A percentile compares a stretch with the other conserved stretches of the same genome.
Evolutionary conservation across 2,329 filamentous ascomycete genomes (phyloP).

Genomic region (Fusarium solani-melongenae): DNA sequence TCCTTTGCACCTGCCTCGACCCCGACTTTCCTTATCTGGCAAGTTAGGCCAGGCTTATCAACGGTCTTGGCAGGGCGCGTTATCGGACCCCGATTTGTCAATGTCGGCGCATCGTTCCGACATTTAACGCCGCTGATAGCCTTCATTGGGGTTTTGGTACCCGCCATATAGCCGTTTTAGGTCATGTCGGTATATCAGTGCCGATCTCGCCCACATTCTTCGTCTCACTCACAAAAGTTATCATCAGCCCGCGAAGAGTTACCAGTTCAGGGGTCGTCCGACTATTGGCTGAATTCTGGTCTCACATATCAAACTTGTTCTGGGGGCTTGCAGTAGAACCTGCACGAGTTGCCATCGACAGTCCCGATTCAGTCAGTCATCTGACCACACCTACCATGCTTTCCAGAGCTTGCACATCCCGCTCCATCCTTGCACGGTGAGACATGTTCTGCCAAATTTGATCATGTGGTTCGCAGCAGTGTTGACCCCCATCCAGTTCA

Average conservation of each 20-base stretch:
- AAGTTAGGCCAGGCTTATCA: conserved; percentile 25
- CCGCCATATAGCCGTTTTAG: background rate
- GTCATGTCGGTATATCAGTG: conserved; percentile 19
- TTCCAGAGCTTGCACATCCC: background rate
- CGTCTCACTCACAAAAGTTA: background rate
- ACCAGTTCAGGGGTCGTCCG: background rate
- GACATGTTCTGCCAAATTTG: background rate
- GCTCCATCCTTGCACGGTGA: background rate
- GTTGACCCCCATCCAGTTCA: background rate
- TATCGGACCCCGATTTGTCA: conserved; percentile 17
- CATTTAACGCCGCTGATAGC: conserved; percentile 1
- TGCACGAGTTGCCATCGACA: background rate
- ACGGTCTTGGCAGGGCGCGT: conserved; percentile 17
- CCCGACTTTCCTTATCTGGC: conserved; percentile 23
- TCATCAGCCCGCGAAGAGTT: background rate
- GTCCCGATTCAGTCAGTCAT: background rate
- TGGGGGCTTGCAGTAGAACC: background rate
- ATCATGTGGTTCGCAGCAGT: background rate
- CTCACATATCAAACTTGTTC: background rate
- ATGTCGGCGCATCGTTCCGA: conserved; percentile 14
- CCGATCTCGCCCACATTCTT: conserved; percentile 1
- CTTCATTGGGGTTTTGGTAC: background rate
- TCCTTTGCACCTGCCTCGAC: conserved; percentile 5
- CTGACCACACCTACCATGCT: background rate
- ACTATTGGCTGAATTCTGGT: background rate